Conservation (phyloP, 768 basidiomycete species). For the Russula sp. region DNA sequence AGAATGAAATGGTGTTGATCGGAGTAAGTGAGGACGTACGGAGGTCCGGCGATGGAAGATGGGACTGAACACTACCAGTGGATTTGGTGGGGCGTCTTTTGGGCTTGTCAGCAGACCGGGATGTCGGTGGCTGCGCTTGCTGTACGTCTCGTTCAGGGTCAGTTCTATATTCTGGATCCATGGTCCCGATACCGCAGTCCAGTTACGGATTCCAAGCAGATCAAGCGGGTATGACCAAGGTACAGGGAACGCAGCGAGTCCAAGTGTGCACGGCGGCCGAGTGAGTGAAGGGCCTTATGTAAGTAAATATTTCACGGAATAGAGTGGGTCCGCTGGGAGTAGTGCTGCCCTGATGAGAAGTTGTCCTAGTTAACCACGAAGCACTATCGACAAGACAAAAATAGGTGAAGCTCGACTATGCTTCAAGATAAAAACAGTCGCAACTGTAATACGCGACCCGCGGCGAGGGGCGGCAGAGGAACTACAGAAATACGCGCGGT, state of each 20-base stretch:
- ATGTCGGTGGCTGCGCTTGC: conserved; percentile 6
- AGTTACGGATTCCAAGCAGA: conserved; percentile 13
- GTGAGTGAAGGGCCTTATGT: conserved; percentile 13
- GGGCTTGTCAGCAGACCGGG: conserved; percentile 22
- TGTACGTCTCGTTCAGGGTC: conserved; percentile 15
- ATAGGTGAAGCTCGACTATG: not conserved
- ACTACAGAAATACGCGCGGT: not conserved
- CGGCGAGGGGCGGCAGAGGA: conserved; percentile 5
- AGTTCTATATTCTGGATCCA: conserved; percentile 15
- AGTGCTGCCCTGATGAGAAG: not conserved
- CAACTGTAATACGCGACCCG: conserved; percentile 1
- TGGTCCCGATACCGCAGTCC: conserved; percentile 11
- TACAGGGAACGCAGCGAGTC: conserved; percentile 5
- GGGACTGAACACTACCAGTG: not conserved
- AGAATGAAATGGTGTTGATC: conserved; percentile 3
- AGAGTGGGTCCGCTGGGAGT: conserved; percentile 15
- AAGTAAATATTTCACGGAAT: conserved; percentile 14
- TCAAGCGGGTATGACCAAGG: conserved; percentile 14
- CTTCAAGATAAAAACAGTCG: not conserved
- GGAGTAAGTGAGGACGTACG: conserved; percentile 17
- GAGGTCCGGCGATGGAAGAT: conserved; percentile 23
- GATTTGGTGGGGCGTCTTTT: conserved; percentile 21
- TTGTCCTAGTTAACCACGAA: not conserved
- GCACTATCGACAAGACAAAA: not conserved
- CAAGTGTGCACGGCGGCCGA: not conserved